These are phyloP conservation scores for Cytospora schulzeri DNA, from an alignment of 2,329 filamentous ascomycete species.

Conservation along the genomic window DNA sequence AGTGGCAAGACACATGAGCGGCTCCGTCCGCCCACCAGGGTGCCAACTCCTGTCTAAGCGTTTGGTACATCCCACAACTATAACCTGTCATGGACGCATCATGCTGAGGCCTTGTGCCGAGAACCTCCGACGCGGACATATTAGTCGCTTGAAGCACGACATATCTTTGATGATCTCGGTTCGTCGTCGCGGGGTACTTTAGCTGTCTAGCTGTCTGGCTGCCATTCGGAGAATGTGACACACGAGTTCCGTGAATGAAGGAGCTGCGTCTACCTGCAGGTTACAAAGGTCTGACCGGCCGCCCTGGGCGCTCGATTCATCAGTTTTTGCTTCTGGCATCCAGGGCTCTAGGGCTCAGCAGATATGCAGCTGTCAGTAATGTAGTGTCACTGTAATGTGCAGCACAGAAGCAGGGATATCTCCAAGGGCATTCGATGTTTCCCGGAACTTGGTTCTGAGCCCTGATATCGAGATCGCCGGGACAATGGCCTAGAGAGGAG, in stretches of 20 bases:
- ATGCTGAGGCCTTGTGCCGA: neutral
- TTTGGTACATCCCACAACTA: neutral
- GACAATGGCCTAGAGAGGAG: neutral
- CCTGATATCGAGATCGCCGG: neutral
- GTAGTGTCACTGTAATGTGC: neutral
- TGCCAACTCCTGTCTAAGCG: neutral
- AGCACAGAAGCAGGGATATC: neutral
- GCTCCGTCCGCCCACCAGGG: neutral
- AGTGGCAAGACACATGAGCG: neutral
- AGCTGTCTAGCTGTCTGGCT: neutral
- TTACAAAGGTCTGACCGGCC: slow-evolving; percentile 28
- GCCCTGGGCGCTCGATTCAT: slow-evolving; percentile 25
- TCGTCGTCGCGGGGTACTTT: neutral
- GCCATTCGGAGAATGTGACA: neutral
- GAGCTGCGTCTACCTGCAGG: slow-evolving; percentile 29
- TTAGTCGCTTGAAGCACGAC: neutral
- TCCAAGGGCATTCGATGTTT: neutral
- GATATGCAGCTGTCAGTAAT: neutral
- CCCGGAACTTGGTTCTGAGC: neutral
- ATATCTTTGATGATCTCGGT: neutral
- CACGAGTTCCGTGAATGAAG: neutral
- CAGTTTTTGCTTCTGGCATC: neutral
- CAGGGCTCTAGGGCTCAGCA: neutral
- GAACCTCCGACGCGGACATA: neutral
- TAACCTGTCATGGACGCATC: neutral